Base-by-base conservation (phyloP, 805 yeast genomes). In the Saturnispora galanensis region DNA sequence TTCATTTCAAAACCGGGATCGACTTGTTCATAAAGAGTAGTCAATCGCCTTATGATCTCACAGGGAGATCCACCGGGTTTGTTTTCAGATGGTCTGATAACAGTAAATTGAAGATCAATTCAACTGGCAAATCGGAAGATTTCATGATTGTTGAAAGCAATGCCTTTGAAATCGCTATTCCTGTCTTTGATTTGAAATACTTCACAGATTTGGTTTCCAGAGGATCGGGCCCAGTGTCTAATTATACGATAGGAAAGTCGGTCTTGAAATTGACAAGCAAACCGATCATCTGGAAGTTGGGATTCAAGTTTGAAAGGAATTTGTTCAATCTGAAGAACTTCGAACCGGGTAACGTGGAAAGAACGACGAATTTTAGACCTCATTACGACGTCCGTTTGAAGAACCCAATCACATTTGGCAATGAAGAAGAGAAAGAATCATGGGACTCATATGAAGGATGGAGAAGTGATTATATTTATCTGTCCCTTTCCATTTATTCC, bases 401-500 rank as follows among this genome's bases (percentile, higher is more conserved):
- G 47, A 78, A 84, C 52, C 89, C 89, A 1, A 59, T 63, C 13
- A 68, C 62, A 37, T 67, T 78, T 21, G 32, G 17, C 0, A 42
- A 28, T 39, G 49, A 47, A 3, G 58, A 67, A 3, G 77, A 77
- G 29, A 53, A 59, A 13, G 63, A 59, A 0, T 55, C 56, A 2
- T 88, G 88, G 64, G 97, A 90, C 63, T 85, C 96, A 0, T 90
- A 81, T 58, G 64, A 62, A 10, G 87, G 82, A 0, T 93, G 79
- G 67, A 67, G 97, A 57, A 83, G 95, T 50, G 81, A 87, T 45
- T 89, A 77, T 57, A 69, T 90, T 10, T 96, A 87, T 57, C 58
- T 84, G 69, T 76, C 88, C 0, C 64, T 84, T 33, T 63, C 76
- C 0, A 66, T 84, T 30, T 55, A 65, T 3, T 76, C 84, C 7